Conservation (phyloP, 805 yeast species). For the Candida lessepsii region DNA sequence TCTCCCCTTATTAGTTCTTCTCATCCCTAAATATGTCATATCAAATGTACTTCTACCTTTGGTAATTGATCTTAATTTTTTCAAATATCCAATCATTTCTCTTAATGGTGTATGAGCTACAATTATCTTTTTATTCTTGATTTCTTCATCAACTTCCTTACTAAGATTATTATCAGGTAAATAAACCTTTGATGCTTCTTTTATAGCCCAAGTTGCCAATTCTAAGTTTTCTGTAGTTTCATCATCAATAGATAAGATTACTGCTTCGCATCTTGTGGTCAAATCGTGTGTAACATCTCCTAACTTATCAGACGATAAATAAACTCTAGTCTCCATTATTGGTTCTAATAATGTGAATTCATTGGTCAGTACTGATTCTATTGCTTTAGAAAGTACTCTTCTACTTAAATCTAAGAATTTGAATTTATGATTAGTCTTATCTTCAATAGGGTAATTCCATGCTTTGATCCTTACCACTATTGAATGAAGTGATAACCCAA, state of each 20-base stretch:
- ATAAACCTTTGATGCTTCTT: conserved; percentile 60
- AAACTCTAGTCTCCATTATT: conserved; percentile 71
- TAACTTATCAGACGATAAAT: conserved; percentile 65
- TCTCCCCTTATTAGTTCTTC: conserved; percentile 46
- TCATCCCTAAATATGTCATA: conserved; percentile 77
- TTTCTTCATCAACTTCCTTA: conserved; percentile 11
- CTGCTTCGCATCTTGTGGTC: conserved; percentile 74
- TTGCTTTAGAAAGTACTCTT: conserved; percentile 29
- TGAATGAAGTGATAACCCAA: conserved; percentile 59
- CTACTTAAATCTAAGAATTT: conserved; percentile 45
- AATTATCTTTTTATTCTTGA: conserved; percentile 52
- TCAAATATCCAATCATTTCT: conserved; percentile 88
- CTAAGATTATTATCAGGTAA: conserved; percentile 43
- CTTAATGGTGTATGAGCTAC: conserved; percentile 81
- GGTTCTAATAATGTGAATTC: conserved; percentile 76
- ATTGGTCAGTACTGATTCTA: conserved; percentile 19
- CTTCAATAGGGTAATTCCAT: conserved; percentile 57
- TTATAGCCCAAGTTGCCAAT: conserved; percentile 45
- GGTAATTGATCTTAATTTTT: conserved; percentile 74
- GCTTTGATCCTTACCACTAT: conserved; percentile 51
- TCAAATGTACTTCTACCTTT: conserved; percentile 85
- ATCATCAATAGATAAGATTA: conserved; percentile 70
- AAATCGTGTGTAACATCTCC: conserved; percentile 86
- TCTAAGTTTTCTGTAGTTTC: conserved; percentile 40
- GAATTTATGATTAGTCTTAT: conserved; percentile 33